phyloP scores from a whole-genome alignment of 1,284 basidiomycete genomes.

The Pseudozyma hubeiensis region DNA sequence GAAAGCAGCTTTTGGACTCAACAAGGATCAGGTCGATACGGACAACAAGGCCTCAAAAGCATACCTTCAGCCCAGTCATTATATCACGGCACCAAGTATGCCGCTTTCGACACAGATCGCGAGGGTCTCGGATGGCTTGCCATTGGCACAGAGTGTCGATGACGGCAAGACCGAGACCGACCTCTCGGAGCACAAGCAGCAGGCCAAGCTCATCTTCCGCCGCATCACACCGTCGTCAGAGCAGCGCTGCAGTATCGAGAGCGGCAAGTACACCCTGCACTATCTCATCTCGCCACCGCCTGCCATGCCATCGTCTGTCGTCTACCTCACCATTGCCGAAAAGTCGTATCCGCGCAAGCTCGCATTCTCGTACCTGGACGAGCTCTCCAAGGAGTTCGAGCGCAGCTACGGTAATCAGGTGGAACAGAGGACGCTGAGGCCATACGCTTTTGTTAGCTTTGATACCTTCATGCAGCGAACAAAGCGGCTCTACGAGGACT shows the following conservation, averaged over 20 bases:
- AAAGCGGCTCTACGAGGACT: slow-evolving; percentile 91
- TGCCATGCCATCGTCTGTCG: slow-evolving; percentile 73
- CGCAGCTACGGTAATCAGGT: slow-evolving; percentile 67
- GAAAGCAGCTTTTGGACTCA: too few species aligned
- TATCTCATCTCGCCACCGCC: slow-evolving; percentile 81
- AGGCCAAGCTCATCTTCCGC: slow-evolving; percentile 94
- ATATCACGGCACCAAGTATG: slow-evolving; percentile 32
- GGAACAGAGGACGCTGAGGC: slow-evolving; percentile 60
- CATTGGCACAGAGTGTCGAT: slow-evolving; percentile 67
- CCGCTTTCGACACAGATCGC: slow-evolving; percentile 66
- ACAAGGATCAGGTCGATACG: too few species aligned
- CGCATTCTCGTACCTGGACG: slow-evolving; percentile 96
- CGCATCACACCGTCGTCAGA: slow-evolving; percentile 89
- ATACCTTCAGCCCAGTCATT: too few species aligned
- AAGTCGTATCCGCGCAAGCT: slow-evolving; percentile 97
- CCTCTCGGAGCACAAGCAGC: slow-evolving; percentile 97
- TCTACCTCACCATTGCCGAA: slow-evolving; percentile 94
- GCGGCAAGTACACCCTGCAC: slow-evolving; percentile 91
- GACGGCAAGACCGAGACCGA: slow-evolving; percentile 83
- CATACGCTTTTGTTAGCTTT: slow-evolving; percentile 67
- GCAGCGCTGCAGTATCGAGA: slow-evolving; percentile 95
- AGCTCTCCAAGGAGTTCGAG: slow-evolving; percentile 92
- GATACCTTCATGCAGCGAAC: slow-evolving; percentile 99
- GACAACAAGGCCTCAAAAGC: too few species aligned
- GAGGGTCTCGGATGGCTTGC: slow-evolving; percentile 62